Evolutionary conservation across 2,329 filamentous ascomycete species (phyloP).

Genomic region (Penicillium sp.): DNA sequence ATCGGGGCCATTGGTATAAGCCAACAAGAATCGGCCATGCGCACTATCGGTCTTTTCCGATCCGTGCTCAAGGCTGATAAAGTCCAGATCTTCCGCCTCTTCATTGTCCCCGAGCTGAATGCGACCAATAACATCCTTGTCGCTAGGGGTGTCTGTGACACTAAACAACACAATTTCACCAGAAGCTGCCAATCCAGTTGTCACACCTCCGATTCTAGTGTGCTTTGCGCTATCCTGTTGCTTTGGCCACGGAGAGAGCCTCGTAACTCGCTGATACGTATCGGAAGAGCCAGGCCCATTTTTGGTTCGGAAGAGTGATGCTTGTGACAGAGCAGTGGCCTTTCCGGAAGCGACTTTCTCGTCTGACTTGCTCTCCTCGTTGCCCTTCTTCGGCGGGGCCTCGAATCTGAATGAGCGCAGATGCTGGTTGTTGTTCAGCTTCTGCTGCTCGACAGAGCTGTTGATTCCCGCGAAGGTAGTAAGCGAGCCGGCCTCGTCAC

Average conservation of each 20-base stretch:
- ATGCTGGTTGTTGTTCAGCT: constrained; percentile 79
- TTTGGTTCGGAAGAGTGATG: constrained; percentile 52
- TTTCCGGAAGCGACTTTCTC: constrained; percentile 29
- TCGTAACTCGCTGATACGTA: constrained; percentile 61
- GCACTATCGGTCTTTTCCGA: constrained; percentile 13
- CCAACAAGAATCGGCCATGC: constrained; percentile 63
- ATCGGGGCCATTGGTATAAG: constrained; percentile 76
- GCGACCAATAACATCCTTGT: constrained; percentile 56
- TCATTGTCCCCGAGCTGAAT: constrained; percentile 53
- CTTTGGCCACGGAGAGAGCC: constrained; percentile 55
- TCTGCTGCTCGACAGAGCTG: constrained; percentile 70
- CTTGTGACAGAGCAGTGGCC: constrained; percentile 53
- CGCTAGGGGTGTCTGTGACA: constrained; percentile 57
- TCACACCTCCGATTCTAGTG: constrained; percentile 72
- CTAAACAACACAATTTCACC: constrained; percentile 82
- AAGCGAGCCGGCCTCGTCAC: constrained; percentile 46
- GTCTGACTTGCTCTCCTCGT: constrained; percentile 10
- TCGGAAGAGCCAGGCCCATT: constrained; percentile 43
- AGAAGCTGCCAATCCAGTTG: constrained; percentile 74
- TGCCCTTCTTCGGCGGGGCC: constrained; percentile 50
- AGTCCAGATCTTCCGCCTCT: constrained; percentile 54
- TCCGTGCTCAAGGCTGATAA: constrained; percentile 34
- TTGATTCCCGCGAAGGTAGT: constrained; percentile 79
- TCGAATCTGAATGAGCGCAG: constrained; percentile 73
- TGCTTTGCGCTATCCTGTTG: constrained; percentile 47